A percentile compares a stretch with the other conserved stretches of the same genome.
Evolutionary conservation across 371 early-diverging fungal genomes (phyloP).

Genomic region (Mortierella sp.): DNA sequence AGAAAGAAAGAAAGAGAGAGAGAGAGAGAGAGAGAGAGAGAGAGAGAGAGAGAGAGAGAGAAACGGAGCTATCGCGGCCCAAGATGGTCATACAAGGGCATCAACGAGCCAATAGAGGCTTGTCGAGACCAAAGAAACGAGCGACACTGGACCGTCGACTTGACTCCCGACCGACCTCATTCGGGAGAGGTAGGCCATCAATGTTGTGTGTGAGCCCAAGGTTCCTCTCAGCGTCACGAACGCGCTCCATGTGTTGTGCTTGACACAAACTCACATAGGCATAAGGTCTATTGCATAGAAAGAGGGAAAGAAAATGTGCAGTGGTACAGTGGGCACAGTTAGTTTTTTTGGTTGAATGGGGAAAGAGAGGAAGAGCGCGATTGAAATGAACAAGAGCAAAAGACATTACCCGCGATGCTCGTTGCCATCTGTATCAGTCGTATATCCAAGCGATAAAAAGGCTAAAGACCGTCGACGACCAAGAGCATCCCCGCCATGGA

Average conservation of each 20-base stretch:
- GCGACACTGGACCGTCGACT: constrained; percentile 17
- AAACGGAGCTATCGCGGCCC: neutral
- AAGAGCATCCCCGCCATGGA: neutral
- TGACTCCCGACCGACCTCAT: neutral
- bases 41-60: neutral
- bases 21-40: neutral
- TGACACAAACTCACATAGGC: constrained; percentile 19
- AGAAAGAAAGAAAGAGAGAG: neutral
- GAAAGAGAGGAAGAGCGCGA: too few relatives aligned
- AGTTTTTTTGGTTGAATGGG: too few relatives aligned
- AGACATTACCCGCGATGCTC: constrained; percentile 15
- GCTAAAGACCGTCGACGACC: constrained; percentile 28
- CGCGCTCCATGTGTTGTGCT: constrained; percentile 18
- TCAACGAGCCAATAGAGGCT: constrained; percentile 17
- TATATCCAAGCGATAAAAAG: constrained; percentile 5
- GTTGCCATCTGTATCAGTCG: constrained; percentile 10
- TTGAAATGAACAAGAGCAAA: too few relatives aligned
- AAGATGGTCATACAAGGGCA: neutral
- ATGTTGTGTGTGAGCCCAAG: constrained; percentile 14
- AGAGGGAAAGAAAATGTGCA: neutral
- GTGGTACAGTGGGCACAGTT: too few relatives aligned
- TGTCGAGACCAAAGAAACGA: constrained; percentile 19
- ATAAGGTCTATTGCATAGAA: constrained; percentile 11
- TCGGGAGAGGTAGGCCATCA: constrained; percentile 25
- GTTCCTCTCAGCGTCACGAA: constrained; percentile 18